These are phyloP conservation scores for Dentipellis sp. DNA, from an alignment of 768 basidiomycete genomes.

Conservation along the genomic window DNA sequence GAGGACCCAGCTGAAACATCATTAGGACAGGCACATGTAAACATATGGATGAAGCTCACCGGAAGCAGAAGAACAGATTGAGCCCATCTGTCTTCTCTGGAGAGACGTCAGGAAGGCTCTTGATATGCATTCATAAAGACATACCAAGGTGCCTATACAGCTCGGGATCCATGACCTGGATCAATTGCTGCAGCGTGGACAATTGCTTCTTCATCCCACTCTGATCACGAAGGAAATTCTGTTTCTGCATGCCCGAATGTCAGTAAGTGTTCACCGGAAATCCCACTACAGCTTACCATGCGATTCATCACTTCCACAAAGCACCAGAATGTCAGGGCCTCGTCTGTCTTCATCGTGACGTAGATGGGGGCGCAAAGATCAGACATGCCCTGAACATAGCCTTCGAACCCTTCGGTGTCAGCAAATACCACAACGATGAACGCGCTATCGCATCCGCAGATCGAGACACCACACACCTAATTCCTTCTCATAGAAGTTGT, in stretches of 20 bases:
- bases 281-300: constrained; percentile 51
- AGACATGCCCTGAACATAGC: constrained; percentile 98
- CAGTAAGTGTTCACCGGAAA: neutral
- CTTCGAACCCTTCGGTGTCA: constrained; percentile 29
- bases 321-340: constrained; percentile 92
- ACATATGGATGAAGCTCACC: constrained; percentile 30
- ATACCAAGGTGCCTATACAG: constrained; percentile 84
- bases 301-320: constrained; percentile 92
- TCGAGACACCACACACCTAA: constrained; percentile 48
- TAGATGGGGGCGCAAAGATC: constrained; percentile 93
- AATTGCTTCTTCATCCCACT: constrained; percentile 97
- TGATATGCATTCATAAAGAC: neutral
- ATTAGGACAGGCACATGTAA: neutral
- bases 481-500: constrained; percentile 83
- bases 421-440: constrained; percentile 1
- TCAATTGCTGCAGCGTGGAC: constrained; percentile 79
- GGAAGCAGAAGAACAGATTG: constrained; percentile 97
- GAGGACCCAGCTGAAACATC: constrained; percentile 65
- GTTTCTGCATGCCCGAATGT: constrained; percentile 44
- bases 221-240: constrained; percentile 93
- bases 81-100: constrained; percentile 81
- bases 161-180: constrained; percentile 92
- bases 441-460: neutral
- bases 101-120: neutral
- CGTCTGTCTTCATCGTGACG: constrained; percentile 82